These are phyloP conservation scores for Phlyctochytrium bullatum DNA, from an alignment of 192 early-diverging fungal genomes.

Conservation along the genomic window DNA sequence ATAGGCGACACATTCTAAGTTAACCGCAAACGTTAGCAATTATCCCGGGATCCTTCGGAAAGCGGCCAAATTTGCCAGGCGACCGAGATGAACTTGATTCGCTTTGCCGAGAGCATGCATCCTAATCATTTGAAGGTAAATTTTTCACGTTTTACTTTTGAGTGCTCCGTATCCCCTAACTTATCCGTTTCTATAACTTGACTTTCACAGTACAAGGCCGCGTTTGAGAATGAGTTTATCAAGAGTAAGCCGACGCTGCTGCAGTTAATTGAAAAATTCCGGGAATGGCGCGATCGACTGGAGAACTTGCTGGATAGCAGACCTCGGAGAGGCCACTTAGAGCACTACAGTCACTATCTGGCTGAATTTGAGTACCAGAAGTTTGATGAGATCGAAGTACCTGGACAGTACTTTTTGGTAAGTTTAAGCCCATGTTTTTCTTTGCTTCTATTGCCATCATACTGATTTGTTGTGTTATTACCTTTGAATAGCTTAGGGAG, in stretches of 20 bases:
- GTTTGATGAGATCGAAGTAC: constrained; percentile 98
- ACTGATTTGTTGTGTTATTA: too few species aligned
- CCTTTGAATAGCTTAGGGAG: constrained; percentile 48
- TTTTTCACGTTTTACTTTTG: too few species aligned
- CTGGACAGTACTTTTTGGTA: constrained; percentile 93
- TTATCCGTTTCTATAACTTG: constrained; percentile 5
- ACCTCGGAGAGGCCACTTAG: constrained; percentile 78
- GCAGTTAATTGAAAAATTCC: constrained; percentile 80
- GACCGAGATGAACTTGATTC: constrained; percentile 75
- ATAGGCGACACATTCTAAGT: too few species aligned
- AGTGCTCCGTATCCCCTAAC: not conserved
- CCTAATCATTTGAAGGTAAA: constrained; percentile 72
- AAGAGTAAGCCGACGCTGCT: constrained; percentile 77
- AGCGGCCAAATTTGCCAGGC: constrained; percentile 58
- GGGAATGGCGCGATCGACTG: constrained; percentile 93
- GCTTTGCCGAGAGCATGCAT: constrained; percentile 87
- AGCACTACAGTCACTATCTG: constrained; percentile 86
- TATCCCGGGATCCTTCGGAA: constrained; percentile 65
- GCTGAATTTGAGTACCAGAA: constrained; percentile 98
- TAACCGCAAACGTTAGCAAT: constrained; percentile 51
- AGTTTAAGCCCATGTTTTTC: constrained; percentile 17
- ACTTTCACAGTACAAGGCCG: constrained; percentile 46
- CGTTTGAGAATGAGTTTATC: constrained; percentile 93
- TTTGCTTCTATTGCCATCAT: not conserved
- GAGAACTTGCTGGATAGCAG: constrained; percentile 80